These are phyloP conservation scores for Camellia oleifera DNA, from an alignment of 179 eudicot species.

Conservation along the genomic window DNA sequence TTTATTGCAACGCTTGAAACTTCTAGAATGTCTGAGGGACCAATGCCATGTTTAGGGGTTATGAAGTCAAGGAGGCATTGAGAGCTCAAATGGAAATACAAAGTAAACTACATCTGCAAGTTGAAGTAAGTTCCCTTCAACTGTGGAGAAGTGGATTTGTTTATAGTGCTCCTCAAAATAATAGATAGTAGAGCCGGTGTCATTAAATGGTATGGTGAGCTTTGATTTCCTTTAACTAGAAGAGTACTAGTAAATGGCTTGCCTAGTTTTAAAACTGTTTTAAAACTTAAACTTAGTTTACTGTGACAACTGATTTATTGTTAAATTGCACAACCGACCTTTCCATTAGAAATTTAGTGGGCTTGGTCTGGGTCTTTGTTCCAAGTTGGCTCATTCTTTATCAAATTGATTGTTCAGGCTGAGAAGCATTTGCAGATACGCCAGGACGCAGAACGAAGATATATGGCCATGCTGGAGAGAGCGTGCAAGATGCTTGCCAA, in stretches of 20 bases:
- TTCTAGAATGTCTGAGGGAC: slow-evolving; percentile 5
- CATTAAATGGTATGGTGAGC: not conserved
- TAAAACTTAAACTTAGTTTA: not conserved
- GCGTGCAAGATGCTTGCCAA: slow-evolving; percentile 80
- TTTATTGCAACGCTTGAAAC: slow-evolving; percentile 1
- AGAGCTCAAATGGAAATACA: slow-evolving; percentile 83
- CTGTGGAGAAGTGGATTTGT: slow-evolving; percentile 10
- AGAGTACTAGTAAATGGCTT: not conserved
- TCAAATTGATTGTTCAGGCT: slow-evolving; percentile 36
- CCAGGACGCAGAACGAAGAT: slow-evolving; percentile 65
- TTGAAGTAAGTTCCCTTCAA: slow-evolving; percentile 46
- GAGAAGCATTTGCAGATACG: slow-evolving; percentile 71
- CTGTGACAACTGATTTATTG: not conserved
- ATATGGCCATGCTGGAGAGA: slow-evolving; percentile 71
- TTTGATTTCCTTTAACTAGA: not conserved
- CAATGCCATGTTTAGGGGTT: slow-evolving; percentile 43
- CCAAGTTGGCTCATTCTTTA: not conserved
- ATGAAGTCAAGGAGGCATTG: slow-evolving; percentile 73
- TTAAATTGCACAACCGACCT: not conserved
- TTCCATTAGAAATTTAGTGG: not conserved
- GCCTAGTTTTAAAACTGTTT: not conserved
- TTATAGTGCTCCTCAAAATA: not conserved
- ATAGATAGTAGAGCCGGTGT: not conserved
- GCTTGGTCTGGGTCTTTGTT: not conserved
- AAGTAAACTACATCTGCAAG: slow-evolving; percentile 64